Evolutionary conservation across 257 asterid genomes (phyloP), one percentile per base, ranked within the genome.

Genomic region (Nemophila menziesii): DNA sequence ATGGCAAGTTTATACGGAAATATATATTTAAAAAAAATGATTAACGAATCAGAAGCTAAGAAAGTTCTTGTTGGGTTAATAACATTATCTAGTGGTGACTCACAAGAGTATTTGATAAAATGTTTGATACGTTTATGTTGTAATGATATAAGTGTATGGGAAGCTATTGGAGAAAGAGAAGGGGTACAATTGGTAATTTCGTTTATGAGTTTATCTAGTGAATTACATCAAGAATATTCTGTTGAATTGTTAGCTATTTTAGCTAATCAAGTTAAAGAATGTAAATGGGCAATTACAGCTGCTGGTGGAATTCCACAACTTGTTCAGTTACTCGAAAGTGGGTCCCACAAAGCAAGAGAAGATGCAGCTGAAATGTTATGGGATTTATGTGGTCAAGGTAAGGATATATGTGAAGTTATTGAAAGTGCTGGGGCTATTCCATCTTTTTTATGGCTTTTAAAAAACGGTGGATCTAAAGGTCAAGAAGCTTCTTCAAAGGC

Each of bases 301-400:
- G 92, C 96, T 37, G 96, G 96, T 44, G 93, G 96, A 51, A 81
- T 85, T 63, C 96, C 96, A 2, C 93, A 93, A 16, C 93, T 85
- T 34, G 92, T 85, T 51, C 85, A 70, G 29, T 57, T 85, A 61
- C 44, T 85, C 43, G 89, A 85, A 69, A 60, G 39, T 48, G 96
- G 93, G 61, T 78, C 93, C 42, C 73, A 61, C 27, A 71, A 69
- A 63, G 85, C 96, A 18, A 78, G 70, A 50, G 80, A 80, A 63
- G 67, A 52, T 49, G 82, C 86, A 45, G 72, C 85, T 24, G 55
- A 69, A 69, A 60, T 75, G 62, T 66, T 85, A 42, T 69, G 56
- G 68, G 71, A 71, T 60, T 68, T 85, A 73, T 82, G 92, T 72
- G 63, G 75, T 63, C 79, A 85, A 22, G 75, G 82, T 64, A 93